Evolutionary conservation across 1,284 basidiomycete species (phyloP), one percentile per base, ranked within the genome.

Genomic region (Pyrrhoderma lamaoense): DNA sequence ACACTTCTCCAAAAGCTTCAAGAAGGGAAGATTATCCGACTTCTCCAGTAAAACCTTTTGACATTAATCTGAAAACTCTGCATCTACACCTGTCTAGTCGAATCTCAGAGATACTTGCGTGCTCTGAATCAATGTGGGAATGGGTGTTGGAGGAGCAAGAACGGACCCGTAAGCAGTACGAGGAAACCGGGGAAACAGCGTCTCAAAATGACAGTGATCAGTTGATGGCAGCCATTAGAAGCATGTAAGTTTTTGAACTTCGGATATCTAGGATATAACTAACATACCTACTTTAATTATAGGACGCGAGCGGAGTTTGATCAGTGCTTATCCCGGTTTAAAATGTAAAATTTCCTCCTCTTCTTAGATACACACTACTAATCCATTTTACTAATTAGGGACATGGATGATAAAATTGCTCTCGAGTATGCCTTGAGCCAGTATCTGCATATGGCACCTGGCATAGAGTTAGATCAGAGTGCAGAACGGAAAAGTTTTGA

Each of bases 51-150:
- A 31, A 31, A 11, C 27, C 27, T 31, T 31, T 31, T 11, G 67
- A 73, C 42, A 67, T 83, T 27, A 82, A 85, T 63, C 55, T 78
- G 47, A 69, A 72, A 51, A 71, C 73, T 7, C 63, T 84, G 50
- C 80, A 81, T 58, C 62, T 84, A 52, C 80, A 83, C 62, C 69
- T 87, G 21, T 67, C 72, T 16, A 56, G 77, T 55, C 71, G 79
- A 13, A 73, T 75, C 3, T 70, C 74, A 49, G 83, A 84, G 60
- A 71, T 85, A 16, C 57, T 83, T 8, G 81, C 72, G 11, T 85
- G 82, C 58, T 70, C 78, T 0, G 84, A 86, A 64, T 70, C 78
- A 25, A 86, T 86, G 82, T 87, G 84, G 84, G 81, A 82, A 50
- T 85, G 79, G 76, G 73, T 85, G 3, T 58, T 68, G 18, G 71